These are phyloP conservation scores for Neocallimastix lanati DNA, from an alignment of 192 early-diverging fungal genomes.

Conservation along the genomic window DNA sequence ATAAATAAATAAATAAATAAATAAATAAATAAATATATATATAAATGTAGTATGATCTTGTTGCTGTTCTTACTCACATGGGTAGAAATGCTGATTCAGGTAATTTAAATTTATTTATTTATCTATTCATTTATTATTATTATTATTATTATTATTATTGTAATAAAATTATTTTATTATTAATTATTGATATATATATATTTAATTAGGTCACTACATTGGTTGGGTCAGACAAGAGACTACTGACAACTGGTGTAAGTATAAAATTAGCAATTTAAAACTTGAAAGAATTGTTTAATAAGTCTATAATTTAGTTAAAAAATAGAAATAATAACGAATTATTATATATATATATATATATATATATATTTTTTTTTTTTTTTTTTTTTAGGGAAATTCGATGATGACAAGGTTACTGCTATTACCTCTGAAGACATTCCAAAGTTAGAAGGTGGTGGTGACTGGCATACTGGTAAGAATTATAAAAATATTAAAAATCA, in stretches of 20 bases:
- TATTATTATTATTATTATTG: background rate
- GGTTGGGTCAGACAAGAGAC: conserved; percentile 68
- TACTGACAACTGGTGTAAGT: conserved; percentile 28
- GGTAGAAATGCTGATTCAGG: conserved; percentile 88
- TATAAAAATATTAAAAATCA: too few relatives aligned
- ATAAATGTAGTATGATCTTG: conserved; percentile 78
- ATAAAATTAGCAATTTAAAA: too few relatives aligned
- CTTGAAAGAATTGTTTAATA: too few relatives aligned
- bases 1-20: too few relatives aligned
- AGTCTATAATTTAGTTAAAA: too few relatives aligned
- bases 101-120: conserved; percentile 5
- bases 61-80: conserved; percentile 84
- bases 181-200: too few relatives aligned
- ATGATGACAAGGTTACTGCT: conserved; percentile 83
- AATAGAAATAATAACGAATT: too few relatives aligned
- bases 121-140: too few relatives aligned
- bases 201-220: conserved; percentile 62
- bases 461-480: conserved; percentile 23
- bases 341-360: conserved; percentile 7
- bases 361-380: background rate
- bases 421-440: conserved; percentile 71
- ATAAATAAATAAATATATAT: too few relatives aligned
- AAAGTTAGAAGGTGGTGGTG: conserved; percentile 79
- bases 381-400: conserved; percentile 43
- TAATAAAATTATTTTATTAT: too few relatives aligned